phyloP scores from a whole-genome alignment of 164 flowering plant species.

The Sextonia rubra region DNA sequence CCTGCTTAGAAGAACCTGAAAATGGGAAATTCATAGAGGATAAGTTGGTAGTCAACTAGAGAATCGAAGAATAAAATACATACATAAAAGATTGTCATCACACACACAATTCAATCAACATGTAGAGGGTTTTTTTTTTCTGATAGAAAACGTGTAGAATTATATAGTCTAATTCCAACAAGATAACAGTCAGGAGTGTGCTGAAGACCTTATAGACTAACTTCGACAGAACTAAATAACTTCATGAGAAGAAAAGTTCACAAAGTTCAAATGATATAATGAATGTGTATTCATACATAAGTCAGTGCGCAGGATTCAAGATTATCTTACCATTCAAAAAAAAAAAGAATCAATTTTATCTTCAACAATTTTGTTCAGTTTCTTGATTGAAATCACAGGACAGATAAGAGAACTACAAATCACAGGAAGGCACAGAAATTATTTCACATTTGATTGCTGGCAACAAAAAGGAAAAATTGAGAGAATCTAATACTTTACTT shows the following conservation, averaged over 20 bases:
- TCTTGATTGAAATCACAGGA: too few species aligned
- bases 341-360: too few species aligned
- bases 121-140: too few species aligned
- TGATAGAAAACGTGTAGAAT: too few species aligned
- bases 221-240: neutral
- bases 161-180: too few species aligned
- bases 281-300: neutral
- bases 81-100: too few species aligned
- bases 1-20: slow-evolving; percentile 84
- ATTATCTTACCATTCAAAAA: neutral
- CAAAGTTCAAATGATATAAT: neutral
- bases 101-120: neutral
- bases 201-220: neutral
- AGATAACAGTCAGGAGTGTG: neutral
- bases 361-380: too few species aligned
- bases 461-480: neutral
- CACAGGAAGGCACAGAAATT: neutral
- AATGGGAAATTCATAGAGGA: neutral
- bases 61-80: neutral
- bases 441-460: neutral
- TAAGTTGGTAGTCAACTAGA: neutral
- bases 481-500: neutral
- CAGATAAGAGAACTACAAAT: too few species aligned
- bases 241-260: neutral
- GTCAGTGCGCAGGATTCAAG: neutral